phyloP scores from a whole-genome alignment of 1,139 yeast species.

The Chernovozyma sophiae-reginae region DNA sequence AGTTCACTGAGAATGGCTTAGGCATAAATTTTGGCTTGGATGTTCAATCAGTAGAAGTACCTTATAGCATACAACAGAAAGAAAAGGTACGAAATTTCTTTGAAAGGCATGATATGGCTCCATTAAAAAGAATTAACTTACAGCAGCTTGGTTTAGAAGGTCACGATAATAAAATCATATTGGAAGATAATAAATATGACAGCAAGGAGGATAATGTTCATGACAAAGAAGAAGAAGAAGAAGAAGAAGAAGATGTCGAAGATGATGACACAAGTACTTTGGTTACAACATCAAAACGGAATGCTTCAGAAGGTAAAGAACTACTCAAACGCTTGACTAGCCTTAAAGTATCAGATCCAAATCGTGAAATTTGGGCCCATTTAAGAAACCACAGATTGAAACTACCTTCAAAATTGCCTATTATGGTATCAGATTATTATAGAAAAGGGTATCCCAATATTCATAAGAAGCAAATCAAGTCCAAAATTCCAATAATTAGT shows the following conservation, averaged over 20 bases:
- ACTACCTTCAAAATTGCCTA: constrained; percentile 23
- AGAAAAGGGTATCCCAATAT: constrained; percentile 21
- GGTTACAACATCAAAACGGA: not conserved
- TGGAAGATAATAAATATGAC: constrained; percentile 11
- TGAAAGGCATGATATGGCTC: constrained; percentile 3
- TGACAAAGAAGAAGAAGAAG: constrained; percentile 7
- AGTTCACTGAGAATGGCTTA: constrained; percentile 13
- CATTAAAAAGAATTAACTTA: not conserved
- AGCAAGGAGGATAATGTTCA: constrained; percentile 19
- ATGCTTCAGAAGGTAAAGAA: constrained; percentile 4
- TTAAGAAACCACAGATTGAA: constrained; percentile 4
- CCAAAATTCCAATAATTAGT: constrained; percentile 30
- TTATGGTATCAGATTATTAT: constrained; percentile 21
- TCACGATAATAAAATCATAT: constrained; percentile 4
- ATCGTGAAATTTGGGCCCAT: constrained; percentile 6
- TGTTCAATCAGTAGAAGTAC: constrained; percentile 23
- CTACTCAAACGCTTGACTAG: not conserved
- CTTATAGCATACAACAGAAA: constrained; percentile 31
- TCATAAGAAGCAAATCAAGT: constrained; percentile 15
- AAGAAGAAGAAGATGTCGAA: constrained; percentile 13
- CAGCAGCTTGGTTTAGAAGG: not conserved
- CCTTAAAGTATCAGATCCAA: not conserved
- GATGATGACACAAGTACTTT: constrained; percentile 14
- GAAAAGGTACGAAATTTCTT: constrained; percentile 27
- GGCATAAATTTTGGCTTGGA: constrained; percentile 39